Evolutionary conservation across 805 yeast genomes (phyloP), one percentile per base, ranked within the genome.

Genomic region (Candida endomychidarum): DNA sequence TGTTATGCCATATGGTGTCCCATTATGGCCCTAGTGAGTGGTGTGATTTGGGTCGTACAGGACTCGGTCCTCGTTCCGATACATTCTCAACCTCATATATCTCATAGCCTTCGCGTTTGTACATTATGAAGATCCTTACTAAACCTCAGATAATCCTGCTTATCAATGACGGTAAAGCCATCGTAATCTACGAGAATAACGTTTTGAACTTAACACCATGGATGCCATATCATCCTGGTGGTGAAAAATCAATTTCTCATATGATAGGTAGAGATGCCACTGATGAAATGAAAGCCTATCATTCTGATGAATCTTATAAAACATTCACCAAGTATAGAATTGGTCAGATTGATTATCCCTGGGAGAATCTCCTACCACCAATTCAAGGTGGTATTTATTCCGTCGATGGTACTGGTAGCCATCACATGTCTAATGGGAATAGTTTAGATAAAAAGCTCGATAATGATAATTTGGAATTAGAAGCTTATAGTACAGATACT

Each of bases 191-290:
- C 54, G 67, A 81, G 25, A 63, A 72, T 33, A 44, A 62, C 15
- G 95, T 84, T 4, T 65, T 88, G 29, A 75, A 79, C 48, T 65
- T 89, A 42, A 81, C 87, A 40, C 47, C 61, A 7, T 88, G 96
- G 96, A 59, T 88, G 24, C 68, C 67, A 18, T 68, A 52, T 37
- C 96, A 88, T 59, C 96, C 96, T 0, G 96, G 96, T 11, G 96
- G 96, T 4, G 90, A 83, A 43, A 84, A 79, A 53, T 90, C 95
- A 2, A 81, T 89, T 5, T 70, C 69, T 51, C 96, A 89, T 60
- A 72, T 88, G 83, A 77, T 88, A 3, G 96, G 96, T 2, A 65
- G 91, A 41, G 96, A 88, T 61, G 95, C 96, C 15, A 82, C 93
- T 0, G 95, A 87, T 57, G 96, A 89, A 58, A 87, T 88, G 86